Evolutionary conservation across 2,329 filamentous ascomycete species (phyloP).

Genomic region (Trichoderma sp.): DNA sequence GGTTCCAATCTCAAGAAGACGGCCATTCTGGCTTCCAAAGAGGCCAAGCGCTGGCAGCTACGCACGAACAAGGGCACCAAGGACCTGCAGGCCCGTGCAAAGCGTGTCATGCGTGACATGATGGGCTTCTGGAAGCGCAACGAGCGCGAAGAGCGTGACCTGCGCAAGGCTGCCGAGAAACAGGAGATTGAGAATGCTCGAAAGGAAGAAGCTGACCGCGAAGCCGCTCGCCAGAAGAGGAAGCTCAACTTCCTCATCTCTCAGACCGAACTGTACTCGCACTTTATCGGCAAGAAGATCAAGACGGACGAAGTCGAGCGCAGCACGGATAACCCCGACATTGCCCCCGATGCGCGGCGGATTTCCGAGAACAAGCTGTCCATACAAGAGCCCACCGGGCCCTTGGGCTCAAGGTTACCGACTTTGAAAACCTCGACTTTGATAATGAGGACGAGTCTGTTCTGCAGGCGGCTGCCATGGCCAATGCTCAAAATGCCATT

Average conservation of each 20-base stretch:
- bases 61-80: slow-evolving; percentile 99
- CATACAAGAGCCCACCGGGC: slow-evolving; percentile 55
- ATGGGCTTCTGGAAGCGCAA: slow-evolving; percentile 99
- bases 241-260: slow-evolving; percentile 99
- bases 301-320: slow-evolving; percentile 94
- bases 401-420: slow-evolving; percentile 73
- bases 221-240: slow-evolving; percentile 94
- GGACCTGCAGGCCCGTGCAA: slow-evolving; percentile 93
- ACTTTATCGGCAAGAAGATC: slow-evolving; percentile 99
- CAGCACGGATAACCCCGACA: slow-evolving; percentile 79
- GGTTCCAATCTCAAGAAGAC: slow-evolving; percentile 98
- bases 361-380: slow-evolving; percentile 47
- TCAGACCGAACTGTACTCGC: slow-evolving; percentile 97
- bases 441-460: slow-evolving; percentile 89
- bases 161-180: slow-evolving; percentile 90
- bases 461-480: slow-evolving; percentile 81
- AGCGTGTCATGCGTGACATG: slow-evolving; percentile 99
- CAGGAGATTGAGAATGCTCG: slow-evolving; percentile 96
- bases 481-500: slow-evolving; percentile 94
- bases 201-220: slow-evolving; percentile 94
- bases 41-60: slow-evolving; percentile 95
- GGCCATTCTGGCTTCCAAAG: slow-evolving; percentile 92
- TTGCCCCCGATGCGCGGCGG: slow-evolving; percentile 53
- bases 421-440: slow-evolving; percentile 93
- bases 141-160: slow-evolving; percentile 92